A percentile compares a stretch with the other conserved stretches of the same genome.
Conservation (phyloP, 1,284 basidiomycete species). For the Papiliotrema flavescens region DNA sequence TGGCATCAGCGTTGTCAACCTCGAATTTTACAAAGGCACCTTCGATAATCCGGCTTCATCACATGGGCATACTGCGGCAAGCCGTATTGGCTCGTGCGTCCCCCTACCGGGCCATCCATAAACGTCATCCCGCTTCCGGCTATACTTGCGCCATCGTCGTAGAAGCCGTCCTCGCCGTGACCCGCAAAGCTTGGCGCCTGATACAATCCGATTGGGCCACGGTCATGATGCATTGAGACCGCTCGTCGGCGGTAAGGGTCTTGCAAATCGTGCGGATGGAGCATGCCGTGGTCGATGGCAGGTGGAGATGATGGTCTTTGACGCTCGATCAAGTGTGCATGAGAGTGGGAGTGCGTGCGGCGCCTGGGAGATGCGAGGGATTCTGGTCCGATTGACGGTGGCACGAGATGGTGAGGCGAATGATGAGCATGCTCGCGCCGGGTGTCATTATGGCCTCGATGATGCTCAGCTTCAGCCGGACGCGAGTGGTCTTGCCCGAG, state of each 20-base stretch:
- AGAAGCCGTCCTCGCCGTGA: constrained; percentile 7
- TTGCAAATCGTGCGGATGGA: neutral
- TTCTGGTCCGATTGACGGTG: no score
- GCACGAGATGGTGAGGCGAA: no score
- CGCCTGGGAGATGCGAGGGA: no score
- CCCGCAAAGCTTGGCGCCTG: constrained; percentile 12
- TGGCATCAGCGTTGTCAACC: constrained; percentile 1
- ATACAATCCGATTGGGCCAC: neutral
- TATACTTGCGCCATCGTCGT: constrained; percentile 31
- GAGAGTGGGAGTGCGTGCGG: no score
- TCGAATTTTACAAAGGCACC: constrained; percentile 11
- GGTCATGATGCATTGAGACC: constrained; percentile 4
- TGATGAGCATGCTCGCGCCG: no score
- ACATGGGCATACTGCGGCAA: constrained; percentile 32
- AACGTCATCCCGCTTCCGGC: constrained; percentile 31
- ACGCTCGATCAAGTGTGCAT: no score
- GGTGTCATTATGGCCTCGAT: no score
- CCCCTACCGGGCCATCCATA: constrained; percentile 55
- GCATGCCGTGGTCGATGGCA: neutral
- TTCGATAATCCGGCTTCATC: constrained; percentile 29
- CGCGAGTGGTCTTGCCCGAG: no score
- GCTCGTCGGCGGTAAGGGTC: constrained; percentile 5
- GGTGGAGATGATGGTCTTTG: no score
- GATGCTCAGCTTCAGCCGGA: no score
- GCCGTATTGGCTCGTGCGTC: constrained; percentile 55